Conservation (phyloP, 140 eudicot genomes). For the Cichorium intybus region DNA sequence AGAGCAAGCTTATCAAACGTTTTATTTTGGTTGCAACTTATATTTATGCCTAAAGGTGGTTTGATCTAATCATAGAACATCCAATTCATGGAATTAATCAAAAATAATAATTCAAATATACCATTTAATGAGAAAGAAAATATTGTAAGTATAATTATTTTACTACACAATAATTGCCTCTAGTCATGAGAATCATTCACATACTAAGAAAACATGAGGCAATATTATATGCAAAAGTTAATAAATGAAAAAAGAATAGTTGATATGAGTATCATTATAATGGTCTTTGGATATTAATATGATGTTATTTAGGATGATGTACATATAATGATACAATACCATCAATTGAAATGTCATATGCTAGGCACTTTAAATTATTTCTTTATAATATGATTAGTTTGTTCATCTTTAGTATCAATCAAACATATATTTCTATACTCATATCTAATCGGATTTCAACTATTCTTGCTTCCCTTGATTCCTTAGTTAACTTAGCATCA, state of each 20-base stretch:
- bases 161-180: background rate
- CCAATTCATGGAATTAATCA: background rate
- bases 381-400: background rate
- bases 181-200: background rate
- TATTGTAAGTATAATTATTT: background rate
- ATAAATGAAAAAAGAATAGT: too few species aligned
- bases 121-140: background rate
- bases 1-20: background rate
- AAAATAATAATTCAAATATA: background rate
- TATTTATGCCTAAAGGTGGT: background rate
- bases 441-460: constrained; percentile 21
- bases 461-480: constrained; percentile 38
- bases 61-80: background rate
- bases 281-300: background rate
- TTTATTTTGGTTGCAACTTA: background rate
- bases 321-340: background rate
- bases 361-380: background rate
- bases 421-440: constrained; percentile 8
- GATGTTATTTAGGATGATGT: background rate
- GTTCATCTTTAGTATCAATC: constrained; percentile 40
- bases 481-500: constrained; percentile 23
- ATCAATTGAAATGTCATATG: background rate
- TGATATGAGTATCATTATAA: background rate
- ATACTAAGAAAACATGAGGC: constrained; percentile 27
- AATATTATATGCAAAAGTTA: background rate